Base-by-base conservation (phyloP, 768 basidiomycete genomes). In the Suillus tomentosus region DNA sequence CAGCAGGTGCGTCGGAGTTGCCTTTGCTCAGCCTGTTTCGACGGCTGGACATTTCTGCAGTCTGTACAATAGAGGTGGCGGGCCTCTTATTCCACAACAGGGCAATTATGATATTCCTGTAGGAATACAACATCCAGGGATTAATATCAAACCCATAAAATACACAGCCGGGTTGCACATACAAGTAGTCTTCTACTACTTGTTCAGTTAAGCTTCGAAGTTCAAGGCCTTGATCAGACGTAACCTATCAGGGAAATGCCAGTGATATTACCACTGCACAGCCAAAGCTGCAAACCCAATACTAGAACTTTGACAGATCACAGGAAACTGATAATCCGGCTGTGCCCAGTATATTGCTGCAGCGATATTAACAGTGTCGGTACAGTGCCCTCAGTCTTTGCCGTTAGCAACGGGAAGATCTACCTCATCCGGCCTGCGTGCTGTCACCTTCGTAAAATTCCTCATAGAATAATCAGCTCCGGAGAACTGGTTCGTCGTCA, bases 401-500 rank as follows among this genome's bases (percentile, higher is more conserved):
- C 60, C 19, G 11, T 36, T 42, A 37, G 5, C 8, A 40, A 17
- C 1, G 15, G 19, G 19, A 6, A 59, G 56, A 19, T 61, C 68
- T 36, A 79, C 78, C 74, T 89, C 89, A 60, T 88, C 87, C 58
- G 80, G 70, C 64, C 88, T 80, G 56, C 85, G 73, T 9, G 84
- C 87, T 59, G 87, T 84, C 24, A 84, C 71, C 75, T 94, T 94
- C 15, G 80, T 78, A 70, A 94, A 94, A 47, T 79, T 78, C 63
- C 80, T 69, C 93, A 95, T 89, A 37, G 85, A 80, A 71, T 84
- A 82, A 76, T 94, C 90, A 31, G 92, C 91, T 54, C 82, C 76
- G 7, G 90, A 78, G 31, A 87, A 61, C 93, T 94, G 67, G 3
- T 65, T 24, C 40, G 1, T 19, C 17, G 3, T 58, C 40, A 27